A percentile compares a stretch with the other conserved stretches of the same genome.
phyloP scores from a whole-genome alignment of 225 moss, liverwort and hornwort species.

The Asterella californica region DNA sequence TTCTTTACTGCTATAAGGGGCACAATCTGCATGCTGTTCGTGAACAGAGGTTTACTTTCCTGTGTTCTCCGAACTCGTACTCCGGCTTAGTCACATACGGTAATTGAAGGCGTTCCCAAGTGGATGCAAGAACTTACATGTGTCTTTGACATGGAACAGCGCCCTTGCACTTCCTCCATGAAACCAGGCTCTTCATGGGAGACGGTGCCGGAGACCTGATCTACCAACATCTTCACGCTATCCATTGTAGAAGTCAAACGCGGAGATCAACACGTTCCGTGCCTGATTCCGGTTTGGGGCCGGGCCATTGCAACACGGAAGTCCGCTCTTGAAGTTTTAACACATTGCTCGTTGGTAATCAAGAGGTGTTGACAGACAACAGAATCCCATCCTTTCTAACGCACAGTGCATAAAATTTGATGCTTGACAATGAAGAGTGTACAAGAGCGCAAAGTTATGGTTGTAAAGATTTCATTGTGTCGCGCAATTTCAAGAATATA shows the following conservation, averaged over 20 bases:
- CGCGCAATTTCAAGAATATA: background rate
- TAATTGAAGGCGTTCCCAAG: too few relatives aligned
- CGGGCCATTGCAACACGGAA: background rate
- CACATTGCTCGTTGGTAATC: background rate
- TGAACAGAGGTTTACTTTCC: background rate
- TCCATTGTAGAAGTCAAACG: slow-evolving; percentile 20
- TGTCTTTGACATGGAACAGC: slow-evolving; percentile 30
- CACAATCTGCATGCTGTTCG: background rate
- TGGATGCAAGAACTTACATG: slow-evolving; percentile 24
- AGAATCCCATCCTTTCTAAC: background rate
- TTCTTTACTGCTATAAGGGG: background rate
- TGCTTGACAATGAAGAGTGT: background rate
- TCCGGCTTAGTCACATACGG: too few relatives aligned
- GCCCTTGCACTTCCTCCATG: slow-evolving; percentile 39
- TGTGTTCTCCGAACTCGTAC: background rate
- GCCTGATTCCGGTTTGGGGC: too few relatives aligned
- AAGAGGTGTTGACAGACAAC: background rate
- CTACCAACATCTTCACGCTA: slow-evolving; percentile 32
- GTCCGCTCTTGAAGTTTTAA: background rate
- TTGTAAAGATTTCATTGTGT: too few relatives aligned
- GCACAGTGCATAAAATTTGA: background rate
- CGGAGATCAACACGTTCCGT: background rate
- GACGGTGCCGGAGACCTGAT: slow-evolving; percentile 22
- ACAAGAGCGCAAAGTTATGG: too few relatives aligned
- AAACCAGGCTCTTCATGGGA: slow-evolving; percentile 28